Conservation (phyloP, 345 rosid species). For the Brassica cretica region DNA sequence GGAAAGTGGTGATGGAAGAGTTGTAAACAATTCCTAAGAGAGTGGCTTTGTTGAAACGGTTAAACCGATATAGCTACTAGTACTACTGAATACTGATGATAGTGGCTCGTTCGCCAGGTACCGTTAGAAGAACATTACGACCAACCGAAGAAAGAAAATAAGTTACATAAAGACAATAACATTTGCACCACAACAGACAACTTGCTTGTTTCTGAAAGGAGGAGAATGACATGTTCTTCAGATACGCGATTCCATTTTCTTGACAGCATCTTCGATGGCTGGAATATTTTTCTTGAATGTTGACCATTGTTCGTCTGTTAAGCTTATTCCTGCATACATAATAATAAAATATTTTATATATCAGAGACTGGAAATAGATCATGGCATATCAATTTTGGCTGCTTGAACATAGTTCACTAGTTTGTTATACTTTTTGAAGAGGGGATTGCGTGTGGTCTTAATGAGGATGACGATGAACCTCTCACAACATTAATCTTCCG, state of each 20-base stretch:
- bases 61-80: not conserved
- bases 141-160: not conserved
- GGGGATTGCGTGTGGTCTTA: too few species aligned
- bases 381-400: too few species aligned
- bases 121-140: not conserved
- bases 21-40: not conserved
- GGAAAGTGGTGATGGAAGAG: constrained; percentile 53
- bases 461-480: too few species aligned
- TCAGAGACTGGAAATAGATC: not conserved
- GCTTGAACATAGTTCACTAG: too few species aligned
- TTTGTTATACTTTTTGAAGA: too few species aligned
- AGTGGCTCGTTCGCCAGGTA: not conserved
- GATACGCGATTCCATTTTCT: constrained; percentile 62
- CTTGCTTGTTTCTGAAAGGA: not conserved
- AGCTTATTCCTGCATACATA: constrained; percentile 68
- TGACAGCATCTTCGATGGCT: constrained; percentile 68
- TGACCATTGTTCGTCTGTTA: constrained; percentile 88
- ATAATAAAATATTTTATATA: not conserved
- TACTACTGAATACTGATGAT: not conserved
- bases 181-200: constrained; percentile 18
- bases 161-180: not conserved
- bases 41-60: not conserved
- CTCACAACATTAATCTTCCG: too few species aligned
- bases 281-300: constrained; percentile 58
- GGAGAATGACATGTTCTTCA: constrained; percentile 9